These are phyloP conservation scores for Spathaspora arborariae DNA, from an alignment of 805 yeast species.

Conservation along the genomic window DNA sequence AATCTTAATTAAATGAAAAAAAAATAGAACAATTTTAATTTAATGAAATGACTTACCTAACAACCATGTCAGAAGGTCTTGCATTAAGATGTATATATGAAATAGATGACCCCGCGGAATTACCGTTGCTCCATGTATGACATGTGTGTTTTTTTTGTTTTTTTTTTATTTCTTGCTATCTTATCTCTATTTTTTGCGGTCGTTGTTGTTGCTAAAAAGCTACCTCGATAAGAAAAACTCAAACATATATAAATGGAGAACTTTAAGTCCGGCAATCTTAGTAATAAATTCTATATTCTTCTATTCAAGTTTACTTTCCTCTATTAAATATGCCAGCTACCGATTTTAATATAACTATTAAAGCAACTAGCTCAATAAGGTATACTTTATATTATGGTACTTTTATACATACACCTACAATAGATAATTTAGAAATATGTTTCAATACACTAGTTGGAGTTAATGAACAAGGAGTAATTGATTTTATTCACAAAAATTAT, in stretches of 20 bases:
- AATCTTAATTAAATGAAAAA: no score
- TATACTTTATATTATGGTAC: slow-evolving; percentile 63
- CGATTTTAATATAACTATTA: neutral
- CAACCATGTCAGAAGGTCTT: no score
- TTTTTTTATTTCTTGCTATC: neutral
- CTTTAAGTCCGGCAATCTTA: no score
- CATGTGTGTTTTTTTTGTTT: neutral
- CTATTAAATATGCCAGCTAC: neutral
- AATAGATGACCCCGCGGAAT: neutral
- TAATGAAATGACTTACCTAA: no score
- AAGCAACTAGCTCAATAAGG: slow-evolving; percentile 14
- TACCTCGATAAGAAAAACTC: no score
- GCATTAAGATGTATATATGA: neutral
- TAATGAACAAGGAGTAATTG: slow-evolving; percentile 50
- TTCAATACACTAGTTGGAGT: slow-evolving; percentile 63
- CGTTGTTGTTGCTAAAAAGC: neutral
- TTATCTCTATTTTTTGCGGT: neutral
- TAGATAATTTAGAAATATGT: slow-evolving; percentile 55
- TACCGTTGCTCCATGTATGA: neutral
- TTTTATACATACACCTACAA: slow-evolving; percentile 64
- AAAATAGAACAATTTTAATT: no score
- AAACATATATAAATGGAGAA: no score
- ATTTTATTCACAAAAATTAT: slow-evolving; percentile 22
- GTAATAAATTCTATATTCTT: no score
- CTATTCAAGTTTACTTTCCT: no score